phyloP scores from a whole-genome alignment of 495 filamentous ascomycete species.

The Penicillium herquei region DNA sequence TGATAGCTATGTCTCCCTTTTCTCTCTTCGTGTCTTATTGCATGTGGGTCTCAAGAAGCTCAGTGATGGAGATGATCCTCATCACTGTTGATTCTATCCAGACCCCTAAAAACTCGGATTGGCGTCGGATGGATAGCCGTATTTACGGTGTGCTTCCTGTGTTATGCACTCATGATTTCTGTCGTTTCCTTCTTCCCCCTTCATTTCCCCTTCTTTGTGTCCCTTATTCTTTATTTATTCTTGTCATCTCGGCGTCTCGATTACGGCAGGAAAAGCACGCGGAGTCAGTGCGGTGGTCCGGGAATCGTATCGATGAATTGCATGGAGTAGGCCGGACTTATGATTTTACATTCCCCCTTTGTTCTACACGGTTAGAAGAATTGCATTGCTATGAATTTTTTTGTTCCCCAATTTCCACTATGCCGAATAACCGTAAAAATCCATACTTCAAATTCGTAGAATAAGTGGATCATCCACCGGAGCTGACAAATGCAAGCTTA shows the following conservation, averaged over 20 bases:
- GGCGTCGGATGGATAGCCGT: neutral
- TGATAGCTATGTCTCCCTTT: constrained; percentile 26
- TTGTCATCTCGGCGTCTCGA: constrained; percentile 17
- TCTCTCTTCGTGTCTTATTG: constrained; percentile 20
- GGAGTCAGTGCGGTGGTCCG: constrained; percentile 6
- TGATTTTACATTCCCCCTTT: constrained; percentile 20
- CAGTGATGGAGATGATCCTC: constrained; percentile 6
- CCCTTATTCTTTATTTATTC: constrained; percentile 10
- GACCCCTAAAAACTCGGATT: neutral
- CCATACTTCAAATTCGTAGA: no score
- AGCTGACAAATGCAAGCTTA: constrained; percentile 7
- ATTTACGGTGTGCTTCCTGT: no score
- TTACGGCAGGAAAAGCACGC: constrained; percentile 19
- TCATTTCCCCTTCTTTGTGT: constrained; percentile 1
- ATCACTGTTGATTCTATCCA: neutral
- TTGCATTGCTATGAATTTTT: constrained; percentile 12
- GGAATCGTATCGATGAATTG: constrained; percentile 19
- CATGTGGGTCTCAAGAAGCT: constrained; percentile 24
- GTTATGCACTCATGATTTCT: no score
- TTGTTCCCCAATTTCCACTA: no score
- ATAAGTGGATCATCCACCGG: neutral
- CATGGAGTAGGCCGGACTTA: constrained; percentile 28
- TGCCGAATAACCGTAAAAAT: no score
- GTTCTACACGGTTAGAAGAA: constrained; percentile 20
- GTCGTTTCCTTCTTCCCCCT: neutral